Conservation (phyloP, 345 rosid species). For the Balakata baccata region DNA sequence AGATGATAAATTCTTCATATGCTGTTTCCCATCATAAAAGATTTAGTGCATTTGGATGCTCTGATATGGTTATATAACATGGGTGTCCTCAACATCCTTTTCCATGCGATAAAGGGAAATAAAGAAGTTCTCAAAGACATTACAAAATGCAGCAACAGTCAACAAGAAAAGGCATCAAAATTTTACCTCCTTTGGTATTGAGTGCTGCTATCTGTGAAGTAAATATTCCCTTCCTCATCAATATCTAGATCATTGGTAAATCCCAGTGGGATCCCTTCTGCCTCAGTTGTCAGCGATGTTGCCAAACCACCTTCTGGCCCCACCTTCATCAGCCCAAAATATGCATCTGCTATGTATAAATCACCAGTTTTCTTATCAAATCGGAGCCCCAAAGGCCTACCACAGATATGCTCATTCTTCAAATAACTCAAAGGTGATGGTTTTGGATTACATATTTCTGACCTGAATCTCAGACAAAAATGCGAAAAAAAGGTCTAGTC, state of each 20-base stretch:
- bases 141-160: not conserved
- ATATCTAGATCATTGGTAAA: slow-evolving; percentile 91
- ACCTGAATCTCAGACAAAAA: slow-evolving; percentile 40
- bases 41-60: not conserved
- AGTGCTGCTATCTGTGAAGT: slow-evolving; percentile 89
- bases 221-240: slow-evolving; percentile 77
- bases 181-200: slow-evolving; percentile 69
- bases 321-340: slow-evolving; percentile 83
- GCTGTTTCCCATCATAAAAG: not conserved
- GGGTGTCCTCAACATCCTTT: not conserved
- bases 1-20: not conserved
- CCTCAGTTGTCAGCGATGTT: slow-evolving; percentile 60
- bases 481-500: not conserved
- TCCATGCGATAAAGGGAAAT: not conserved
- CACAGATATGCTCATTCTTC: slow-evolving; percentile 87
- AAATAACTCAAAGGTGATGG: slow-evolving; percentile 57
- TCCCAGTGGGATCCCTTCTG: slow-evolving; percentile 70
- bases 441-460: slow-evolving; percentile 69
- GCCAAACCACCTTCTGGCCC: slow-evolving; percentile 94
- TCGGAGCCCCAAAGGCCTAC: slow-evolving; percentile 89
- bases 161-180: slow-evolving; percentile 1
- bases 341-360: slow-evolving; percentile 89
- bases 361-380: slow-evolving; percentile 77
- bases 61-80: not conserved
- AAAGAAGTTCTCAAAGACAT: not conserved